Percentiles rank a stretch among this genome's conserved stretches.
phyloP scores from a whole-genome alignment of 2,329 filamentous ascomycete species.

The Colletotrichum phormii region DNA sequence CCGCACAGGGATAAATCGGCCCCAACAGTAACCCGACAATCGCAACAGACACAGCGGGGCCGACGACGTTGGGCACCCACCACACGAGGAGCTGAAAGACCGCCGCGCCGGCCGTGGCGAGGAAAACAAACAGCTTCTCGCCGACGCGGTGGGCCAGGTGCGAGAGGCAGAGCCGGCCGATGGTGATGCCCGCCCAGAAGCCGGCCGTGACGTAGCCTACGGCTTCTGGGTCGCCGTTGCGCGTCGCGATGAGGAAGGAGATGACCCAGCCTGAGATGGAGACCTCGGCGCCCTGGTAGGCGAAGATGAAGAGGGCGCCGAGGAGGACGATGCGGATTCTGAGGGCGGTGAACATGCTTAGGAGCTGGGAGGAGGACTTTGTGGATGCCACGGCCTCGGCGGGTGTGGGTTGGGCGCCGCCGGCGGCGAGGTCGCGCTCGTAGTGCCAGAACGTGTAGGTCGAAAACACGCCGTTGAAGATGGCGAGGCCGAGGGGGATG shows the following conservation, averaged over 20 bases:
- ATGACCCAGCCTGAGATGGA: slow-evolving; percentile 89
- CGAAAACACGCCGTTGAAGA: slow-evolving; percentile 67
- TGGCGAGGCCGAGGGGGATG: slow-evolving; percentile 69
- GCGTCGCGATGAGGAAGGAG: slow-evolving; percentile 81
- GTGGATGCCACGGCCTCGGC: slow-evolving; percentile 37
- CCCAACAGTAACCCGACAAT: slow-evolving; percentile 82
- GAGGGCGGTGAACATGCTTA: slow-evolving; percentile 60
- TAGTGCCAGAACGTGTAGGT: slow-evolving; percentile 78
- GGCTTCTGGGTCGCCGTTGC: slow-evolving; percentile 74
- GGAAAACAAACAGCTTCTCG: slow-evolving; percentile 76
- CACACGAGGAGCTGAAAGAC: slow-evolving; percentile 82
- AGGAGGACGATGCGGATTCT: slow-evolving; percentile 73
- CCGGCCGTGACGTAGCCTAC: slow-evolving; percentile 85
- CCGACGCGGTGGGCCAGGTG: slow-evolving; percentile 75
- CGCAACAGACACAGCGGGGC: slow-evolving; percentile 74
- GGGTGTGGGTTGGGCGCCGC: slow-evolving; percentile 23
- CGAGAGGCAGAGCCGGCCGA: slow-evolving; percentile 79
- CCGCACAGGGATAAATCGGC: slow-evolving; percentile 81
- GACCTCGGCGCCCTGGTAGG: slow-evolving; percentile 88
- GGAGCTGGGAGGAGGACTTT: slow-evolving; percentile 44
- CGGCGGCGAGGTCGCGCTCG: slow-evolving; percentile 65
- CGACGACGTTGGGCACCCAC: slow-evolving; percentile 80
- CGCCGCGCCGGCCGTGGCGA: slow-evolving; percentile 69
- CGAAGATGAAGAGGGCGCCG: slow-evolving; percentile 85
- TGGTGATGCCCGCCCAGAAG: slow-evolving; percentile 79